These are phyloP conservation scores for Chrysanthemum seticuspe DNA, from an alignment of 129 eudicot genomes.

Conservation along the genomic window DNA sequence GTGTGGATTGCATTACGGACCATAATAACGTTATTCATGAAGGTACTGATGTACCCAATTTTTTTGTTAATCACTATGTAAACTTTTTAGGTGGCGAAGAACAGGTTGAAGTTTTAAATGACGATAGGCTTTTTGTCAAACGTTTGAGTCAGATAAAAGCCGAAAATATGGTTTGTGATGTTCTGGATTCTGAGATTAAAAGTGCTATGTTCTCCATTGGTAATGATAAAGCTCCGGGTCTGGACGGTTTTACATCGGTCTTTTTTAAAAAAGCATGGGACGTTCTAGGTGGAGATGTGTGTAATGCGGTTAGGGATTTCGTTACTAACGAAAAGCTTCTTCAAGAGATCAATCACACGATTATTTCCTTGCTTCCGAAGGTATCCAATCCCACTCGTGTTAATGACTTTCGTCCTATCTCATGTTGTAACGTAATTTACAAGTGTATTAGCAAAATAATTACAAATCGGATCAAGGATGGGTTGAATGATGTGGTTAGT, in stretches of 20 bases:
- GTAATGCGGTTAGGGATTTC: background rate
- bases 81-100: no score
- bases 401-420: background rate
- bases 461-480: background rate
- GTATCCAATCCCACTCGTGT: background rate
- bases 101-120: no score
- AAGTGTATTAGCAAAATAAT: background rate
- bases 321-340: background rate
- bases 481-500: background rate
- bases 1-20: no score
- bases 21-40: no score
- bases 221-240: background rate
- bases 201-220: background rate
- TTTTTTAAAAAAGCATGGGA: background rate
- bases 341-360: background rate
- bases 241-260: background rate
- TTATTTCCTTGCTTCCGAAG: background rate
- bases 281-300: background rate
- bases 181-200: background rate
- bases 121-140: no score
- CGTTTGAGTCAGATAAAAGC: background rate
- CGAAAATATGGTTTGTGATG: background rate
- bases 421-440: background rate
- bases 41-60: no score
- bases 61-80: no score